Conservation (phyloP, 83 land plant genomes). For the Diphasiastrum complanatum region DNA sequence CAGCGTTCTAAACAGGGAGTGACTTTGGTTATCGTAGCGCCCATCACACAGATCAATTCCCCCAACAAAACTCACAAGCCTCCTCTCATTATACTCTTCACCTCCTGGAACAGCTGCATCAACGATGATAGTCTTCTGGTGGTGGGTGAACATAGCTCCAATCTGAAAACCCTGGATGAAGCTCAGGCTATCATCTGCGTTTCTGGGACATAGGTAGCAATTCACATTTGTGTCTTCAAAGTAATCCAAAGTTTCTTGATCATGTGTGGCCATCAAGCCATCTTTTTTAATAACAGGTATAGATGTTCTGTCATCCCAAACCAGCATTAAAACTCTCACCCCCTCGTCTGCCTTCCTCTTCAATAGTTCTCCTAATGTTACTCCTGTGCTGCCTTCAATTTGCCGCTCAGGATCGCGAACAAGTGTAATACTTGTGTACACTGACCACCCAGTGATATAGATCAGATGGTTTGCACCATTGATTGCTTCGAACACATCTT, state of each 20-base stretch:
- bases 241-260: conserved; percentile 45
- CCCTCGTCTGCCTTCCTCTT: conserved; percentile 67
- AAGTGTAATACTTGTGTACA: conserved; percentile 25
- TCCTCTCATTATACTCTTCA: not conserved
- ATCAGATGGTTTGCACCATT: conserved; percentile 18
- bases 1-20: conserved; percentile 53
- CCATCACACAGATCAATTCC: conserved; percentile 81
- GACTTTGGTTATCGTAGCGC: conserved; percentile 56
- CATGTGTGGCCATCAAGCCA: conserved; percentile 74
- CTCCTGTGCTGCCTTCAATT: not conserved
- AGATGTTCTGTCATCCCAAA: conserved; percentile 76
- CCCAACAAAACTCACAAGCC: conserved; percentile 53
- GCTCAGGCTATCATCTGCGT: conserved; percentile 38
- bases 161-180: conserved; percentile 38
- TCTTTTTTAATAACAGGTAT: conserved; percentile 29
- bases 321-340: conserved; percentile 48
- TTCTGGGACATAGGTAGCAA: conserved; percentile 56
- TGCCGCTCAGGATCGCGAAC: conserved; percentile 16
- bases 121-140: conserved; percentile 54
- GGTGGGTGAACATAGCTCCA: conserved; percentile 61
- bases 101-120: conserved; percentile 30
- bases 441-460: conserved; percentile 40
- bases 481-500: conserved; percentile 30
- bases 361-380: conserved; percentile 26
- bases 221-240: conserved; percentile 43